Base-by-base conservation (phyloP, 2,329 filamentous ascomycete genomes). In the Lachnellula arida region DNA sequence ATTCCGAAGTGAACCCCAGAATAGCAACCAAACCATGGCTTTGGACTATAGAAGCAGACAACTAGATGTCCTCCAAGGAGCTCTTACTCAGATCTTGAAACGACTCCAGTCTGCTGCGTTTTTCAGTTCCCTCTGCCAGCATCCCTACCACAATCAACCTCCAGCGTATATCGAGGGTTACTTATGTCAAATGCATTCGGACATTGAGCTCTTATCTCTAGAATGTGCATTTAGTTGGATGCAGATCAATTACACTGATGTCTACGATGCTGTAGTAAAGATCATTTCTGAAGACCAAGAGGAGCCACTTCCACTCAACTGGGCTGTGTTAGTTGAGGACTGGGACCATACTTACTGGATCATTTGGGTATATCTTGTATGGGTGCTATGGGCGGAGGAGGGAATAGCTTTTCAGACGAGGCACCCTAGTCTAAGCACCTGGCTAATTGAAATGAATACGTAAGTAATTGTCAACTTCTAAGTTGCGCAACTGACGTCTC, bases 231-330 rank as follows among this genome's bases (percentile, higher is more conserved):
- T 59, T 47, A 49, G 40, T 23, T 65, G 60, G 50, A 48, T 68
- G 2, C 19, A 51, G 14, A 22, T 25, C 2, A 2, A 60, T 4
- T 63, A 58, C 39, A 57, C 55, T 1, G 50, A 53, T 15, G 17
- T 64, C 3, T 52, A 55, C 34, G 35, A 42, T 4, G 22, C 46
- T 1, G 48, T 67, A 5, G 34, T 44, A 5, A 17, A 46, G 1
- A 46, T 64, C 2, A 67, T 68, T 14, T 53, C 64, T 2, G 49
- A 60, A 19, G 64, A 67, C 40, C 63, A 67, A 50, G 63, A 66
- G 14, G 66, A 67, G 43, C 46, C 57, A 42, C 55, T 64, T 5
- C 66, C 66, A 14, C 51, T 67, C 6, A 51, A 66, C 34, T 68
- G 66, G 66, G 47, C 44, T 2, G 28, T 63, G 2, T 42, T 66